Base-by-base conservation (phyloP, 2,329 filamentous ascomycete genomes). In the Ilyonectria destructans region DNA sequence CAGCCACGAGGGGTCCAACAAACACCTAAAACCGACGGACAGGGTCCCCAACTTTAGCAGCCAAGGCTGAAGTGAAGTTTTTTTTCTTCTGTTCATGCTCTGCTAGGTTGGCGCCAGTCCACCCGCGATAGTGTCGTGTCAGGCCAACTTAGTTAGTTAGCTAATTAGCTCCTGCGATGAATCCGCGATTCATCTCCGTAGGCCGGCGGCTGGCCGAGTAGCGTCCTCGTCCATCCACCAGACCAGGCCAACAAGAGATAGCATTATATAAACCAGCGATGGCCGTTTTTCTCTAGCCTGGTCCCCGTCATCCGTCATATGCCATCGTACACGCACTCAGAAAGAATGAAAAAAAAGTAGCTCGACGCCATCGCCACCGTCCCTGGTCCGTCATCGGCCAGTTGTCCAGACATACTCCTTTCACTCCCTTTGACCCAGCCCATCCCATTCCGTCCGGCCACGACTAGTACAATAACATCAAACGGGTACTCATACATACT, bases 291-390 rank as follows among this genome's bases (percentile, higher is more conserved):
- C 26, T 56, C 43, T 58, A 51, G 45, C 23, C 54, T 33, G 31
- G 52, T 26, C 31, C 31, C 33, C 19, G 10, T 43, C 58, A 21
- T 58, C 43, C 58, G 17, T 58, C 52, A 40, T 67, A 31, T 33
- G 12, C 62, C 57, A 55, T 59, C 49, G 40, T 60, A 65, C 62
- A 60, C 52, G 33, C 54, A 31, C 52, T 15, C 35, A 26, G 17
- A 29, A 37, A 46, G 45, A 56, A 3, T 23, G 19, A 31, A 29
- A 13, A 29, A 58, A 54, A 29, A 33, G 31, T 54, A 71, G 58
- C 57, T 65, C 54, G 61, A 71, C 61, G 65, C 69, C 62, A 69
- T 73, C 51, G 33, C 54, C 43, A 43, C 33, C 57, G 59, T 52
- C 61, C 56, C 8, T 19, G 29, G 48, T 64, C 62, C 55, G 55